phyloP scores from a whole-genome alignment of 176 grass and related monocot species.

The Carex kokanica region DNA sequence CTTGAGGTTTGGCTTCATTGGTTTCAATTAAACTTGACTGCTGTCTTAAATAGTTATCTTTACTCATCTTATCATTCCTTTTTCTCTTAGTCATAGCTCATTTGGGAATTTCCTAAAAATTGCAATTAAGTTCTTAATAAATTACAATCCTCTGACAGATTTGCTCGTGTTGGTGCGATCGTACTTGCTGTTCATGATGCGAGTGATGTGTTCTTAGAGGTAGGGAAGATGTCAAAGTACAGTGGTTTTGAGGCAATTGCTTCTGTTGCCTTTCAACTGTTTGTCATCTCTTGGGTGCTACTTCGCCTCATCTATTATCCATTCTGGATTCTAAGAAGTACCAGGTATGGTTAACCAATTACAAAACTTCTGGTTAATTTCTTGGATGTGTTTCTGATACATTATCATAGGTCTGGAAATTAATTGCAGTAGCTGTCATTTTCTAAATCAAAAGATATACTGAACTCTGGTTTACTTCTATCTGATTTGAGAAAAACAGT shows the following conservation, averaged over 20 bases:
- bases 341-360: constrained; percentile 54
- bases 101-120: background rate
- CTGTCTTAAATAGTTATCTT: background rate
- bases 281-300: constrained; percentile 74
- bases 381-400: constrained; percentile 4
- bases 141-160: constrained; percentile 39
- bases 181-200: constrained; percentile 85
- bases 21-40: background rate
- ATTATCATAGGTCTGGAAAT: constrained; percentile 7
- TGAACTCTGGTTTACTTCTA: background rate
- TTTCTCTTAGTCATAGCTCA: constrained; percentile 22
- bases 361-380: background rate
- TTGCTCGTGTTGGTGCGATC: constrained; percentile 68
- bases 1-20: constrained; percentile 42
- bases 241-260: constrained; percentile 64
- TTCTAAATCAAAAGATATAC: constrained; percentile 15
- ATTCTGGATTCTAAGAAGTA: constrained; percentile 92
- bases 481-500: constrained; percentile 9
- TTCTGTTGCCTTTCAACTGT: constrained; percentile 57
- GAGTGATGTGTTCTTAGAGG: constrained; percentile 86
- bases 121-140: background rate
- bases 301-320: constrained; percentile 75
- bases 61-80: background rate
- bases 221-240: constrained; percentile 92
- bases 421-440: constrained; percentile 6